Conservation (phyloP, 2,329 filamentous ascomycete species). For the Penicillium crustosum region DNA sequence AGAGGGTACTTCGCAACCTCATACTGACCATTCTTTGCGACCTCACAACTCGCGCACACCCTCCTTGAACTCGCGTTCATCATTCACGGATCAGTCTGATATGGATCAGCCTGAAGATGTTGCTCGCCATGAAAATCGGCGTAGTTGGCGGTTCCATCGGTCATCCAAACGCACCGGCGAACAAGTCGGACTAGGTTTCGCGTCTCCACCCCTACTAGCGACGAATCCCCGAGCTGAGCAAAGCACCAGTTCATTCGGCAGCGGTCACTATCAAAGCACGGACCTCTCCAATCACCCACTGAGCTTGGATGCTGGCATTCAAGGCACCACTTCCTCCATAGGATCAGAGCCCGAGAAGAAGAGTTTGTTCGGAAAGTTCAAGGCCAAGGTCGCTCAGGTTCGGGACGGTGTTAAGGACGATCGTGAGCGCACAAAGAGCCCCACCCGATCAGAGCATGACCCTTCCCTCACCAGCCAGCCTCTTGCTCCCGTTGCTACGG, state of each 20-base stretch:
- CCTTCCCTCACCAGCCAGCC: conserved; percentile 35
- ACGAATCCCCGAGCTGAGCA: conserved; percentile 63
- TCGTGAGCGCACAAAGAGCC: conserved; percentile 54
- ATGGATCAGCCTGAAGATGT: conserved; percentile 69
- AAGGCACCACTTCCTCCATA: conserved; percentile 30
- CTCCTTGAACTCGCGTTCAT: conserved; percentile 70
- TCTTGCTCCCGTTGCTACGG: conserved; percentile 34
- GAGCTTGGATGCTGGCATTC: conserved; percentile 42
- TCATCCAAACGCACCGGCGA: conserved; percentile 57
- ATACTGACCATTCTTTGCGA: conserved; percentile 56
- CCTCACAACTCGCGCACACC: conserved; percentile 71
- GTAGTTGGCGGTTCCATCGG: conserved; percentile 68
- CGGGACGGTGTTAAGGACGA: conserved; percentile 58
- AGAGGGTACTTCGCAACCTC: conserved; percentile 46
- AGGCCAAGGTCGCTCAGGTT: conserved; percentile 59
- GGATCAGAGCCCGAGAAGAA: conserved; percentile 54
- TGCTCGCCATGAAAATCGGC: conserved; percentile 64
- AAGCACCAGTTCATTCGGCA: conserved; percentile 68
- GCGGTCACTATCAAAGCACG: conserved; percentile 50
- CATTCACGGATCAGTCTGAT: conserved; percentile 78
- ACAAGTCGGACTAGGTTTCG: conserved; percentile 44
- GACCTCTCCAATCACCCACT: conserved; percentile 39
- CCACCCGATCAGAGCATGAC: conserved; percentile 42
- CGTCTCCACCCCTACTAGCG: conserved; percentile 55
- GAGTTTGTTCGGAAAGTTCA: conserved; percentile 63